Conservation (phyloP, 2,329 filamentous ascomycete species). For the Xylaria sp. region DNA sequence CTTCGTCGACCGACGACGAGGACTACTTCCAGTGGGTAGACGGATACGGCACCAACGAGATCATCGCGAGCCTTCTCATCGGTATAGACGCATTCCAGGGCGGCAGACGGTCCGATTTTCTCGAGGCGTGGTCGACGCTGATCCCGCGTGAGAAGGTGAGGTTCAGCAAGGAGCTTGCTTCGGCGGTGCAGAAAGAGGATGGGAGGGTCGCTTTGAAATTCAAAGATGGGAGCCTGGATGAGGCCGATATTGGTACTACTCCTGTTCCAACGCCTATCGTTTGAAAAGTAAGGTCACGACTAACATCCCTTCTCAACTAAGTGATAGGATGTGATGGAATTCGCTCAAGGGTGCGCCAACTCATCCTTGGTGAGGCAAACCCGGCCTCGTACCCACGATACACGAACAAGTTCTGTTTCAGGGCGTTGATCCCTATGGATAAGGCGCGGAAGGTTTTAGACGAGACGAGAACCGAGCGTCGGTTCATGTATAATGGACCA, state of each 20-base stretch:
- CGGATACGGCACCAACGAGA: conserved; percentile 47
- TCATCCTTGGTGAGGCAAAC: conserved; percentile 61
- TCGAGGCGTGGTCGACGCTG: conserved; percentile 53
- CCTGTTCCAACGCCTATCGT: neutral
- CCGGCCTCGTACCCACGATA: conserved; percentile 61
- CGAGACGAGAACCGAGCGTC: conserved; percentile 58
- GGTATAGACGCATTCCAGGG: conserved; percentile 57
- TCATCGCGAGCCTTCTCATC: conserved; percentile 52
- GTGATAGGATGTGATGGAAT: conserved; percentile 74
- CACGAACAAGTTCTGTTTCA: conserved; percentile 69
- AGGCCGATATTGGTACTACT: conserved; percentile 48
- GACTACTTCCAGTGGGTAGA: conserved; percentile 59
- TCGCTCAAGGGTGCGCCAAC: conserved; percentile 63
- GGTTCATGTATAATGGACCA: conserved; percentile 67
- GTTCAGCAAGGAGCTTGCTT: conserved; percentile 51
- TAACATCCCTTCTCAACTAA: conserved; percentile 29
- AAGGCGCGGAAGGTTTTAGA: conserved; percentile 61
- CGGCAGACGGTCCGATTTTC: conserved; percentile 54
- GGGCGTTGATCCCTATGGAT: conserved; percentile 70
- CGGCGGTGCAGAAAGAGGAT: conserved; percentile 45
- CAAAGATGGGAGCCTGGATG: conserved; percentile 47
- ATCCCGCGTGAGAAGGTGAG: conserved; percentile 45
- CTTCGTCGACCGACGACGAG: conserved; percentile 36
- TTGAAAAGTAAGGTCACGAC: neutral
- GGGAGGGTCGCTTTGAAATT: conserved; percentile 47